These are phyloP conservation scores for Geoglossum cookeanum DNA, from an alignment of 2,329 filamentous ascomycete genomes.

Conservation along the genomic window DNA sequence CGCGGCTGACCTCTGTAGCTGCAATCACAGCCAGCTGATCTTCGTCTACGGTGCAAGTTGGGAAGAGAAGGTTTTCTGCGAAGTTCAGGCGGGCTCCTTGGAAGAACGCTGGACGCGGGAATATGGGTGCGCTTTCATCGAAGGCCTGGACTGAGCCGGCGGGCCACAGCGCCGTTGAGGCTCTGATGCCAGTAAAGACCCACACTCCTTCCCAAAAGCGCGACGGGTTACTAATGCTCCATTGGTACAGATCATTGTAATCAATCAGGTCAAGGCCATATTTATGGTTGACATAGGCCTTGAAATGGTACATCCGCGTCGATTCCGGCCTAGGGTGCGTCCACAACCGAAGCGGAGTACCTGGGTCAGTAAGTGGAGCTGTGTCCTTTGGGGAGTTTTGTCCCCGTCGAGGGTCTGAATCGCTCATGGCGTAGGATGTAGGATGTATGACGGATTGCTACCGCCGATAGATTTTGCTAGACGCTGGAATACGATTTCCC, in stretches of 20 bases:
- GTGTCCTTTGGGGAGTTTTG: not conserved
- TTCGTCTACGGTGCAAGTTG: conserved; percentile 36
- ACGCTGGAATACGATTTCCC: not conserved
- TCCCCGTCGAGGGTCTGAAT: not conserved
- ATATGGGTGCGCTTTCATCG: conserved; percentile 49
- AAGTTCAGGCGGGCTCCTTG: conserved; percentile 66
- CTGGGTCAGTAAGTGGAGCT: not conserved
- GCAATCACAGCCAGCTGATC: conserved; percentile 54
- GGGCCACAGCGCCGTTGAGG: conserved; percentile 45
- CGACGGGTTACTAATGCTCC: conserved; percentile 61
- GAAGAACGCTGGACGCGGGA: conserved; percentile 77
- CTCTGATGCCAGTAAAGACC: conserved; percentile 59
- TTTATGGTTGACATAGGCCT: conserved; percentile 47
- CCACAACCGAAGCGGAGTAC: conserved; percentile 39
- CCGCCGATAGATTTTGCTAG: not conserved
- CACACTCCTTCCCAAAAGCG: conserved; percentile 75
- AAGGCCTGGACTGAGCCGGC: conserved; percentile 38
- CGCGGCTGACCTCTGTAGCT: conserved; percentile 51
- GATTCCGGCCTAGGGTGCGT: conserved; percentile 44
- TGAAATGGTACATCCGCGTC: conserved; percentile 55
- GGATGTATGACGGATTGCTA: not conserved
- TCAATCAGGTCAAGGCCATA: conserved; percentile 40
- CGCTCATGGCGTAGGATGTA: not conserved
- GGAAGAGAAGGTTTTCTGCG: conserved; percentile 84
- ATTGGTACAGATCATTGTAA: conserved; percentile 63